Conservation (phyloP, 2,329 filamentous ascomycete species). For the Bipolaris oryzae region DNA sequence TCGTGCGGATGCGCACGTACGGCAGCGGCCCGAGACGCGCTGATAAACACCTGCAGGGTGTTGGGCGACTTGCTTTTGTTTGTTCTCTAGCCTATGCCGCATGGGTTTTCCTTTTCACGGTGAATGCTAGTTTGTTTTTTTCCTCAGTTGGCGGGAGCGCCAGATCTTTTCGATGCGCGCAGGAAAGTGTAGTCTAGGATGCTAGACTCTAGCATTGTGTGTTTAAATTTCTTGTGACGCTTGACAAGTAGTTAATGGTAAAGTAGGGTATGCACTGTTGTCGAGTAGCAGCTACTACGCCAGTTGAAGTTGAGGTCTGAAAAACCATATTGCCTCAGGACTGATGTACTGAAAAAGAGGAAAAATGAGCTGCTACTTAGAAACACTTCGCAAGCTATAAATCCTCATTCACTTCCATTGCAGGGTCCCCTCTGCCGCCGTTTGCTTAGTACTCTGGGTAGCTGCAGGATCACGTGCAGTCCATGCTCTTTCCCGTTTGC, state of each 20-base stretch:
- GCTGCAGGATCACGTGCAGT: slow-evolving; percentile 1
- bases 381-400: neutral
- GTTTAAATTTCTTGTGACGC: too few species aligned
- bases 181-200: too few species aligned
- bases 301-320: too few species aligned
- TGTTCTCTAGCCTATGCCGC: neutral
- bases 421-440: neutral
- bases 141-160: too few species aligned
- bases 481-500: neutral
- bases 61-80: neutral
- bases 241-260: too few species aligned
- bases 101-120: neutral
- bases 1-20: neutral
- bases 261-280: too few species aligned
- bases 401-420: neutral
- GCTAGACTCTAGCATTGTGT: too few species aligned
- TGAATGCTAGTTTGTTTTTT: neutral
- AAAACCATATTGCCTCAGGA: too few species aligned
- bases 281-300: too few species aligned
- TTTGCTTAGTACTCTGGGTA: neutral
- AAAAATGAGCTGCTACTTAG: neutral
- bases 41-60: neutral
- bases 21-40: neutral
- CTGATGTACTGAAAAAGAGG: neutral
- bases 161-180: too few species aligned